Evolutionary conservation across 768 basidiomycete species (phyloP).

Genomic region (Calocybe indica): DNA sequence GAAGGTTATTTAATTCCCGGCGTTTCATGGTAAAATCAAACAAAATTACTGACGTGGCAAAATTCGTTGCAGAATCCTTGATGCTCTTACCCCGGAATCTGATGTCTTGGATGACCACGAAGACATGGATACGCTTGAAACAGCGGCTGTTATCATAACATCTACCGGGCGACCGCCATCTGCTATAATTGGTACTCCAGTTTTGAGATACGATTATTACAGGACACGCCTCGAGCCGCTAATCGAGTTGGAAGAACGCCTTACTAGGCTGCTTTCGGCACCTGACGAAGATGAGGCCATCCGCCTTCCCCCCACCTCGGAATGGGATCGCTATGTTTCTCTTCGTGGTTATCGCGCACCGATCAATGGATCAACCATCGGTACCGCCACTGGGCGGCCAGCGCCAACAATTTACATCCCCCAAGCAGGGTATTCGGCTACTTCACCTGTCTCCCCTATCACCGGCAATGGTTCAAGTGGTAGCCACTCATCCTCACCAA

Average conservation of each 20-base stretch:
- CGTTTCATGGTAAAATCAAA: constrained; percentile 3
- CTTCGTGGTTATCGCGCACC: constrained; percentile 9
- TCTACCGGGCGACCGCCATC: constrained; percentile 45
- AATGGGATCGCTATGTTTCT: constrained; percentile 18
- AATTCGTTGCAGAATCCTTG: constrained; percentile 52
- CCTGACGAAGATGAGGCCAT: constrained; percentile 70
- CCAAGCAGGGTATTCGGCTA: constrained; percentile 23
- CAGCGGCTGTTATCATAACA: constrained; percentile 45
- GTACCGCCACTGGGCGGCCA: constrained; percentile 37
- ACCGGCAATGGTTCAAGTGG: constrained; percentile 13
- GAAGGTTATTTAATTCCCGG: constrained; percentile 40
- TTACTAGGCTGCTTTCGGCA: constrained; percentile 62
- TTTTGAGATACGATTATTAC: constrained; percentile 60
- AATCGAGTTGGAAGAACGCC: constrained; percentile 59
- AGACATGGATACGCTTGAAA: constrained; percentile 44
- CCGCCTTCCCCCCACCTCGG: constrained; percentile 43
- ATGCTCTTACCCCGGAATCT: constrained; percentile 61
- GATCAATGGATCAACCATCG: constrained; percentile 1
- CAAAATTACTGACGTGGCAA: constrained; percentile 9
- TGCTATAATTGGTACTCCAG: constrained; percentile 40
- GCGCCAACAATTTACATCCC: constrained; percentile 45
- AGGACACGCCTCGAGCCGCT: constrained; percentile 61
- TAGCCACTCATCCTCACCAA: constrained; percentile 14
- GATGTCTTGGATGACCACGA: constrained; percentile 57
- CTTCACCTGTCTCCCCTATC: constrained; percentile 20